These are phyloP conservation scores for Penicillium waksmanii DNA, from an alignment of 495 filamentous ascomycete species.

Conservation along the genomic window DNA sequence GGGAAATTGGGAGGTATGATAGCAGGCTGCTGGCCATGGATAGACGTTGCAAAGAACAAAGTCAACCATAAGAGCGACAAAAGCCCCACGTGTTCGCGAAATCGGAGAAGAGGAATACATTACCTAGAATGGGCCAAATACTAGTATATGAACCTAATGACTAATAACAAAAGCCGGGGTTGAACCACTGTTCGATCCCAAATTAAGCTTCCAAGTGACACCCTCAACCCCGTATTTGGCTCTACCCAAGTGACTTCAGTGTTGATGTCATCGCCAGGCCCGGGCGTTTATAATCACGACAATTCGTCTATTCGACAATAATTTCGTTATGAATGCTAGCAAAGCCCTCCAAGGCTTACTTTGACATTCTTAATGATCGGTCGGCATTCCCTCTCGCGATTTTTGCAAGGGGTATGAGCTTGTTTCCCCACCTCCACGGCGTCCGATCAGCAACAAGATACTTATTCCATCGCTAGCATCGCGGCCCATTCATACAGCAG, in stretches of 20 bases:
- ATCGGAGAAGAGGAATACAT: not conserved
- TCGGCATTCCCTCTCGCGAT: conserved; percentile 5
- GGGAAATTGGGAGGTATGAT: too few relatives aligned
- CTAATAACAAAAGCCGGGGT: not conserved
- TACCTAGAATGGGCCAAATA: not conserved
- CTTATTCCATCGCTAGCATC: conserved; percentile 9
- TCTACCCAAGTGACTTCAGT: conserved; percentile 2
- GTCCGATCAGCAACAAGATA: not conserved
- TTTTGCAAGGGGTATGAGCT: conserved; percentile 11
- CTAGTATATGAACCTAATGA: not conserved
- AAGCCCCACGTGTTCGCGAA: too few relatives aligned
- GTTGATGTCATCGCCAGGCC: conserved; percentile 12
- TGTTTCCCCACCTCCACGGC: not conserved
- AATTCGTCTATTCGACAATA: too few relatives aligned
- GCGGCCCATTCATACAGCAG: conserved; percentile 17
- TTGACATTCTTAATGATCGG: conserved; percentile 7
- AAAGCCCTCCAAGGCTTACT: not conserved
- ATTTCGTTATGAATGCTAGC: not conserved
- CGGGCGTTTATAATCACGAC: not conserved
- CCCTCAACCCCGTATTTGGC: conserved; percentile 1
- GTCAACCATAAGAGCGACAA: too few relatives aligned
- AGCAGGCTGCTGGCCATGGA: too few relatives aligned
- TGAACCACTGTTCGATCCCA: not conserved
- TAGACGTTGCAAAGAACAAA: too few relatives aligned
- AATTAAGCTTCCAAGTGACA: conserved; percentile 5